A percentile compares a stretch with the other conserved stretches of the same genome.
These are phyloP conservation scores for Pseudocercospora pini-densiflorae DNA, from an alignment of 2,329 filamentous ascomycete genomes.

Conservation along the genomic window DNA sequence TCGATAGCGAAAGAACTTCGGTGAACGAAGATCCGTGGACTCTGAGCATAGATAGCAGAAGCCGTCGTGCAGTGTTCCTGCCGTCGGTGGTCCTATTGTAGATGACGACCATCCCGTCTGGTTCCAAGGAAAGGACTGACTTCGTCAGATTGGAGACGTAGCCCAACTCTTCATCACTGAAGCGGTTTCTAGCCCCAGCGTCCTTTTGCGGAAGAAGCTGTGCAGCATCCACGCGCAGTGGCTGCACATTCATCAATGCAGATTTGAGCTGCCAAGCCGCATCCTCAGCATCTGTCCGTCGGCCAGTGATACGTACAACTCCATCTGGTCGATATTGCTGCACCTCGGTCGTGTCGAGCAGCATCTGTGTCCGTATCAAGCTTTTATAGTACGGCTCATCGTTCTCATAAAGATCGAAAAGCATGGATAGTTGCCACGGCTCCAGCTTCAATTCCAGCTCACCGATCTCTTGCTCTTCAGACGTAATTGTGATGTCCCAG, in stretches of 20 bases:
- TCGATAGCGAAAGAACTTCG: neutral
- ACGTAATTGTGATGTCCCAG: conserved; percentile 32
- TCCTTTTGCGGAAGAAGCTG: conserved; percentile 13
- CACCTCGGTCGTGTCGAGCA: conserved; percentile 29
- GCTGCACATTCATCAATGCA: conserved; percentile 23
- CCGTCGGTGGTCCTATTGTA: conserved; percentile 17
- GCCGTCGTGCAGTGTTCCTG: conserved; percentile 29
- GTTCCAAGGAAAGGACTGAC: conserved; percentile 25
- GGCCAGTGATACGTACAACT: conserved; percentile 38
- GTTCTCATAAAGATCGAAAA: conserved; percentile 31
- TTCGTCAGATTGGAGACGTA: conserved; percentile 28
- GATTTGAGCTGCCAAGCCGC: conserved; percentile 31
- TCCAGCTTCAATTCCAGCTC: conserved; percentile 35
- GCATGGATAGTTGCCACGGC: conserved; percentile 35
- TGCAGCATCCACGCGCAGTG: conserved; percentile 25
- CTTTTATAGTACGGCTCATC: conserved; percentile 24
- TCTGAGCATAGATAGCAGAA: conserved; percentile 13
- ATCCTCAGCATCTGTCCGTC: conserved; percentile 36
- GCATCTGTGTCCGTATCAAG: conserved; percentile 29
- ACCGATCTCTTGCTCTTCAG: conserved; percentile 33
- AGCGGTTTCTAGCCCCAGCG: neutral
- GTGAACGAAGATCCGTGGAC: neutral
- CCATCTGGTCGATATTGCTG: conserved; percentile 29
- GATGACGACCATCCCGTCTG: conserved; percentile 9
- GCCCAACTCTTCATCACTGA: conserved; percentile 26